These are phyloP conservation scores for Colletotrichum sp. DNA, from an alignment of 2,329 filamentous ascomycete species.

Conservation along the genomic window DNA sequence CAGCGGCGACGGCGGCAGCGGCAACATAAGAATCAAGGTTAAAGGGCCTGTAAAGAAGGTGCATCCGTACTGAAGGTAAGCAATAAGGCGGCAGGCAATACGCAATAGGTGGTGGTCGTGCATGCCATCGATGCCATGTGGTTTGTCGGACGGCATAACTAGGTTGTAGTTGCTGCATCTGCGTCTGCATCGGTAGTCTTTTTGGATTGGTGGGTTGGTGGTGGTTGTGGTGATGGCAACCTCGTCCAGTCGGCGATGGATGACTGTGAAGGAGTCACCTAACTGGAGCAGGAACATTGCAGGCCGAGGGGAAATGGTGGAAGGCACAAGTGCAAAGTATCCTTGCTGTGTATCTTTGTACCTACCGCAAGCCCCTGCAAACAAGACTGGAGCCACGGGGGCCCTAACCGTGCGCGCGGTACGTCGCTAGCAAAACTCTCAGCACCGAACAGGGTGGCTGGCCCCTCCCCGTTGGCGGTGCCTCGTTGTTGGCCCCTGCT, in stretches of 20 bases:
- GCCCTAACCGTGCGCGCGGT: slow-evolving; percentile 32
- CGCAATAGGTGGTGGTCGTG: neutral
- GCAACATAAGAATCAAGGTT: neutral
- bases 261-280: neutral
- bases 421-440: slow-evolving; percentile 11
- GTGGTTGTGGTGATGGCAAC: neutral
- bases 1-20: neutral
- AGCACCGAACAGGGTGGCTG: neutral
- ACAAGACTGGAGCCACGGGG: neutral
- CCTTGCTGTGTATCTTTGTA: neutral
- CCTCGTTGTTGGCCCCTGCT: neutral
- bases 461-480: neutral
- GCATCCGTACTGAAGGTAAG: neutral
- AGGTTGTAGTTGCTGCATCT: neutral
- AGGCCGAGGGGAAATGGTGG: neutral
- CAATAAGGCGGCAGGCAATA: neutral
- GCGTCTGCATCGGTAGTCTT: neutral
- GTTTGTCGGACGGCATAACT: neutral
- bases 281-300: neutral
- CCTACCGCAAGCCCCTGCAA: neutral
- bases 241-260: neutral
- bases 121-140: neutral
- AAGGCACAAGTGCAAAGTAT: neutral
- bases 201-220: neutral
- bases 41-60: neutral